Percentiles rank a stretch among this genome's conserved stretches.
Conservation (phyloP, 495 filamentous ascomycete genomes). For the Haplographium delicatum region DNA sequence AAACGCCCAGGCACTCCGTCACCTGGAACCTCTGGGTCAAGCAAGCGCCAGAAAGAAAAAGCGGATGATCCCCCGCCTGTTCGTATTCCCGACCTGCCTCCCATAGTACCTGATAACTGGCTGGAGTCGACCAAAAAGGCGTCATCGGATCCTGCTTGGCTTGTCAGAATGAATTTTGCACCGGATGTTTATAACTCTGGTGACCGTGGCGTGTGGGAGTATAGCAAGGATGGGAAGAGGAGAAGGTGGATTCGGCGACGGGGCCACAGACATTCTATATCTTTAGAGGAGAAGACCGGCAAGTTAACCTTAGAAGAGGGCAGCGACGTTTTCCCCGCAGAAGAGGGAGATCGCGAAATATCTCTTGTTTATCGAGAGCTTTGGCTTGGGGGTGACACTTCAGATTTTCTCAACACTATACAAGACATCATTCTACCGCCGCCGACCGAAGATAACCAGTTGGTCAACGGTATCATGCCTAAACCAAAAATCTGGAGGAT, state of each 20-base stretch:
- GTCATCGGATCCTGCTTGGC: too few species aligned
- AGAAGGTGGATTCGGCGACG: background rate
- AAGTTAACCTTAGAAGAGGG: background rate
- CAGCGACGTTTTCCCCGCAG: background rate
- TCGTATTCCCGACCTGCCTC: too few species aligned
- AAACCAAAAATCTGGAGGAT: constrained; percentile 11
- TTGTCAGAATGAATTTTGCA: too few species aligned
- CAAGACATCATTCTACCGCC: background rate
- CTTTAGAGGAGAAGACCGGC: background rate
- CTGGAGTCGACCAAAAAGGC: too few species aligned
- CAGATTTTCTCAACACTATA: background rate
- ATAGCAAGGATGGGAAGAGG: background rate
- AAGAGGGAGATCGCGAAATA: constrained; percentile 4
- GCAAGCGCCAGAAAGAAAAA: too few species aligned
- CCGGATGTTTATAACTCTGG: background rate
- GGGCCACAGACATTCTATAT: background rate
- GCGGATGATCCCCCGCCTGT: too few species aligned
- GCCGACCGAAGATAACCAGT: background rate
- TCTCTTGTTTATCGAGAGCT: constrained; percentile 5
- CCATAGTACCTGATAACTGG: too few species aligned
- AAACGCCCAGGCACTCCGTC: too few species aligned
- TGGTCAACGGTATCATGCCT: constrained; percentile 1
- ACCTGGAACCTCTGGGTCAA: too few species aligned
- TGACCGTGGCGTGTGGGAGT: constrained; percentile 2
- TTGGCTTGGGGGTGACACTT: background rate